A percentile compares a stretch with the other conserved stretches of the same genome.
phyloP scores from a whole-genome alignment of 83 land plant species.

The Thuja plicata region DNA sequence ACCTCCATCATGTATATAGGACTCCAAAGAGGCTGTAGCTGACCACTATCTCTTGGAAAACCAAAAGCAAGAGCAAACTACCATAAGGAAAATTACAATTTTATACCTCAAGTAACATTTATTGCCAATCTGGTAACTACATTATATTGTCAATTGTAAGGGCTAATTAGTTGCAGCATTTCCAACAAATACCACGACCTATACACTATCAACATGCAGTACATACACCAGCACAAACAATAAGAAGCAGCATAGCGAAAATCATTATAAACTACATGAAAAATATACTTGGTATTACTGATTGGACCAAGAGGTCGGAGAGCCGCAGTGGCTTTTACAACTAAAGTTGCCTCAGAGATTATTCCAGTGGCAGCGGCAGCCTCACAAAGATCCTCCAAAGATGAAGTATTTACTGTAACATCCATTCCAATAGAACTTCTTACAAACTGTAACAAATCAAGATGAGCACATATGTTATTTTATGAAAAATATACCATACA shows the following conservation, averaged over 20 bases:
- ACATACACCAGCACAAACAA: neutral
- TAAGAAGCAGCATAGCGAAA: neutral
- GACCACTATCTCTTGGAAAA: no score
- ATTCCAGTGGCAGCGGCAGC: slow-evolving; percentile 38
- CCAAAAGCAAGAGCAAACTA: no score
- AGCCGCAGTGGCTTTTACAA: slow-evolving; percentile 36
- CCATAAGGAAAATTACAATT: no score
- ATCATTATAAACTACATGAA: neutral
- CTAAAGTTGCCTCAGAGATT: slow-evolving; percentile 26
- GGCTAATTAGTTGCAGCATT: neutral
- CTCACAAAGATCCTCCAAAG: slow-evolving; percentile 40
- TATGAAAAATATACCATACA: neutral
- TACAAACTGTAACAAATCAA: slow-evolving; percentile 32
- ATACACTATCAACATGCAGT: neutral
- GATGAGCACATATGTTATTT: neutral
- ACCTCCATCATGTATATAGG: no score
- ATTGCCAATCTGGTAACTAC: no score
- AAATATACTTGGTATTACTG: slow-evolving; percentile 24
- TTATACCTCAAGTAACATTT: no score
- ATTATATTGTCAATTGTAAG: neutral
- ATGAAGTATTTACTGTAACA: slow-evolving; percentile 30
- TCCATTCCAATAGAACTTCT: slow-evolving; percentile 45
- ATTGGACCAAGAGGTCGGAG: slow-evolving; percentile 39
- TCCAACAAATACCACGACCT: neutral
- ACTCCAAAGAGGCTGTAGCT: no score